Conservation (phyloP, 2,329 filamentous ascomycete species). For the Endoconidiophora polonica region DNA sequence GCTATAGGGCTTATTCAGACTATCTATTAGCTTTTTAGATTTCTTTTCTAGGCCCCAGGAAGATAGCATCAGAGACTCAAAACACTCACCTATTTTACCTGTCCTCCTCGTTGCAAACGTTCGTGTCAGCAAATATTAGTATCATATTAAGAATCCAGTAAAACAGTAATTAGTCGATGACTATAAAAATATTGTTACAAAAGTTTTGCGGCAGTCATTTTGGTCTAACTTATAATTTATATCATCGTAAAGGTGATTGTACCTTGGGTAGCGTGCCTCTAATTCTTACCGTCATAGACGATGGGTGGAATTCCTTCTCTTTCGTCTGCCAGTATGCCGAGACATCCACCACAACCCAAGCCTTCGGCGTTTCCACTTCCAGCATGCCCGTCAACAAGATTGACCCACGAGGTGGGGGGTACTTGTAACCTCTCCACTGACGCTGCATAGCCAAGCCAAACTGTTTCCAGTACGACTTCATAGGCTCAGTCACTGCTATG, state of each 20-base stretch:
- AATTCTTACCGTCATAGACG: constrained; percentile 5
- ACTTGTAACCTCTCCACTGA: constrained; percentile 22
- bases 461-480: constrained; percentile 12
- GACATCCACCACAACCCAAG: constrained; percentile 28
- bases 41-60: no score
- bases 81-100: no score
- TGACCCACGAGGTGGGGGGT: constrained; percentile 28
- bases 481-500: constrained; percentile 13
- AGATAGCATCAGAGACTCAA: no score
- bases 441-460: constrained; percentile 15
- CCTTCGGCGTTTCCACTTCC: constrained; percentile 25
- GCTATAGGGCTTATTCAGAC: no score
- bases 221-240: neutral
- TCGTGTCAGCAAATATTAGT: no score
- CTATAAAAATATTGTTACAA: no score
- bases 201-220: no score
- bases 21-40: no score
- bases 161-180: no score
- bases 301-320: constrained; percentile 21
- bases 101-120: no score
- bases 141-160: no score
- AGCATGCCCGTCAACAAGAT: constrained; percentile 30
- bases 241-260: constrained; percentile 11
- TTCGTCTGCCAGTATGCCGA: constrained; percentile 33
- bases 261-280: constrained; percentile 15